Conservation (phyloP, 78 protist genomes). For the Dictyostelium discoideum region dicty_2.7 NC_007090.3:592001-592500, state of each 20-base stretch:
- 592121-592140: not conserved
- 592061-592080: not conserved
- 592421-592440: slow-evolving; percentile 38
- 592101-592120: not conserved
- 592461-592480: slow-evolving; percentile 54
- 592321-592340: not conserved
- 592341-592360: not conserved
- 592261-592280: slow-evolving; percentile 56
- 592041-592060: not conserved
- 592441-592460: slow-evolving; percentile 35
- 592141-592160: not conserved
- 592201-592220: not conserved
- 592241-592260: not conserved
- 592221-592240: slow-evolving; percentile 10
- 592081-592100: not conserved
- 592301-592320: not conserved
- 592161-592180: not conserved
- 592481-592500: slow-evolving; percentile 46
- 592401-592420: not conserved
- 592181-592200: not conserved
- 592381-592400: too few relatives aligned
- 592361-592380: not conserved
- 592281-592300: not conserved
- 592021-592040: slow-evolving; percentile 27
- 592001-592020: slow-evolving; percentile 40